Percentiles rank a stretch among this genome's conserved stretches.
Evolutionary conservation across 1,284 basidiomycete species (phyloP).

Genomic region (Tilletia walkeri): DNA sequence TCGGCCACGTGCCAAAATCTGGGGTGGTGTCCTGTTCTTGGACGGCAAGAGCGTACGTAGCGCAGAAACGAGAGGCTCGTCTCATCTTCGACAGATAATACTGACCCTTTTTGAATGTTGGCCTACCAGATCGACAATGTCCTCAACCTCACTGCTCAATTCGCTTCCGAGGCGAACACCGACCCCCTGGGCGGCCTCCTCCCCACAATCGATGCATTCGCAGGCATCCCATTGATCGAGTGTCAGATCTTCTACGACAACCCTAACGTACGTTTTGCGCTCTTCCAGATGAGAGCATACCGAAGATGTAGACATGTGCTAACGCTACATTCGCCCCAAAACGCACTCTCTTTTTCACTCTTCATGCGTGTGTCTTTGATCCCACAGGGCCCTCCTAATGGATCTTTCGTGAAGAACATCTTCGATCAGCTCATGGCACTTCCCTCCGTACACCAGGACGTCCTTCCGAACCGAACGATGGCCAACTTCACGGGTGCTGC

Average conservation of each 20-base stretch:
- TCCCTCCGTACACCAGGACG: background rate
- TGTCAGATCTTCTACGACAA: conserved; percentile 1
- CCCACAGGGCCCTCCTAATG: background rate
- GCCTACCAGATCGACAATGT: background rate
- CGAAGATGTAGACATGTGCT: too few species aligned
- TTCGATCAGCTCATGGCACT: conserved; percentile 5
- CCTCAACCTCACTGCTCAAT: conserved; percentile 16
- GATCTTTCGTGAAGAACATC: conserved; percentile 4
- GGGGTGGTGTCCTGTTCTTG: conserved; percentile 19
- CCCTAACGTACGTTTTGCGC: background rate
- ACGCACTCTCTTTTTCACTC: too few species aligned
- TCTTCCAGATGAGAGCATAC: too few species aligned
- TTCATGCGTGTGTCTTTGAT: too few species aligned
- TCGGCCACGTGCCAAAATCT: conserved; percentile 16
- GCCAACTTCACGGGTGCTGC: conserved; percentile 6
- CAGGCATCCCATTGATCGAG: conserved; percentile 10
- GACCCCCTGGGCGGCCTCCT: conserved; percentile 19
- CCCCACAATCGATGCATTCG: conserved; percentile 19
- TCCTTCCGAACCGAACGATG: conserved; percentile 4
- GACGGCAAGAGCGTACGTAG: conserved; percentile 9
- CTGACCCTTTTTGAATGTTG: background rate
- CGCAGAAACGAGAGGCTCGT: background rate
- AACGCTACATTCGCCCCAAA: too few species aligned
- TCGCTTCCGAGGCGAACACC: conserved; percentile 17
- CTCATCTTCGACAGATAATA: background rate